A percentile compares a stretch with the other conserved stretches of the same genome.
These are phyloP conservation scores for Maudiozyma turicensis DNA, from an alignment of 805 yeast genomes.

Conservation along the genomic window DNA sequence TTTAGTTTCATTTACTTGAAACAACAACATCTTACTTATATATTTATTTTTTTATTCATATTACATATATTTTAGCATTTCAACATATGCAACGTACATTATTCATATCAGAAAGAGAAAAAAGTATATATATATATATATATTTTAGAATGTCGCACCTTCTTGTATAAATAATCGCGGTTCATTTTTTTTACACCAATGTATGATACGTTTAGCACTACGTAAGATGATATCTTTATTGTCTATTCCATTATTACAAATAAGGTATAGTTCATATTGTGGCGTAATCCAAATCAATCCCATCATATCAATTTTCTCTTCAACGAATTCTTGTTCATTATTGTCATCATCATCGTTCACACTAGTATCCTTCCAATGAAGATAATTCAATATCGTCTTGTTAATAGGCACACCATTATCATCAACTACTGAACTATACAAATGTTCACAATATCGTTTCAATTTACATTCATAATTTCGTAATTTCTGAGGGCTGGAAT, in stretches of 20 bases:
- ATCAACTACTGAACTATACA: slow-evolving; percentile 17
- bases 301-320: slow-evolving; percentile 20
- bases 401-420: slow-evolving; percentile 23
- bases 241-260: slow-evolving; percentile 43
- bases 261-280: slow-evolving; percentile 51
- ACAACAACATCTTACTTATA: not conserved
- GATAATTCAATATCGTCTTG: slow-evolving; percentile 38
- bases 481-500: not conserved
- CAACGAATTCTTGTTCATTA: slow-evolving; percentile 5
- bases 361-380: slow-evolving; percentile 30
- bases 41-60: not conserved
- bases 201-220: slow-evolving; percentile 54
- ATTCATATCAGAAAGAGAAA: not conserved
- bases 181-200: slow-evolving; percentile 69
- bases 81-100: slow-evolving; percentile 6
- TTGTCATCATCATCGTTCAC: not conserved
- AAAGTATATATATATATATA: not conserved
- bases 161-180: slow-evolving; percentile 61
- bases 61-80: slow-evolving; percentile 7
- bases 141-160: slow-evolving; percentile 52
- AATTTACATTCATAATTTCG: slow-evolving; percentile 16
- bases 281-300: slow-evolving; percentile 50
- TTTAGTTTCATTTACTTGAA: not conserved
- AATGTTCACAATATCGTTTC: slow-evolving; percentile 21
- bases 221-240: slow-evolving; percentile 46